Evolutionary conservation across 2,329 filamentous ascomycete species (phyloP), one percentile per base, ranked within the genome.

Genomic region (Drechslerella dactyloides): DNA sequence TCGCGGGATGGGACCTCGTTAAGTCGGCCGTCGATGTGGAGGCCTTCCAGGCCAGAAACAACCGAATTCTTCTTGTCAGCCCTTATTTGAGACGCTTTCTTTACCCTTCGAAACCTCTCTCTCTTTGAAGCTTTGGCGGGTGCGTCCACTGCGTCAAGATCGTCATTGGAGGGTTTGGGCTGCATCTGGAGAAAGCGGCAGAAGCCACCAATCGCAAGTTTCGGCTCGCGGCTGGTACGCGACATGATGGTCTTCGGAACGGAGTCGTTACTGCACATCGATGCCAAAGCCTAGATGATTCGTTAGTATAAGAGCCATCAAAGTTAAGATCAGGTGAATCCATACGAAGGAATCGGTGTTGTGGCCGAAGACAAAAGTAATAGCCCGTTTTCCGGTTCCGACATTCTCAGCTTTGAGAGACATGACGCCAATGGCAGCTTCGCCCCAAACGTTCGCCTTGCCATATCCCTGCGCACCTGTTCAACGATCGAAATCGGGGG

Each of bases 361-460:
- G 82, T 99, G 94, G 0, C 90, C 93, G 81, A 96, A 99, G 80
- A 93, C 93, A 57, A 99, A 85, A 78, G 90, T 91, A 74, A 76
- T 73, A 13, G 74, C 62, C 13, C 65, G 75, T 13, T 91, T 87
- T 0, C 91, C 92, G 21, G 85, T 83, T 11, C 82, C 83, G 0
- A 86, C 89, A 82, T 92, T 94, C 82, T 77, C 75, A 24, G 76
- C 65, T 57, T 97, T 97, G 76, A 97, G 90, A 0, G 88, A 87
- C 82, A 99, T 87, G 66, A 96, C 86, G 1, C 94, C 94, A 77
- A 99, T 96, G 30, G 93, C 93, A 1, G 90, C 91, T n/a, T 86
- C 84, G 10, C 91, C 93, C 61, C 88, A 86, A 76, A 91, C 94
- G 76, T 89, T 84, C 6, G 68, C 68, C 17, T 65, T 72, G 6